A percentile compares a stretch with the other conserved stretches of the same genome.
These are phyloP conservation scores for Lachnellula hyalina DNA, from an alignment of 2,329 filamentous ascomycete species.

Conservation along the genomic window DNA sequence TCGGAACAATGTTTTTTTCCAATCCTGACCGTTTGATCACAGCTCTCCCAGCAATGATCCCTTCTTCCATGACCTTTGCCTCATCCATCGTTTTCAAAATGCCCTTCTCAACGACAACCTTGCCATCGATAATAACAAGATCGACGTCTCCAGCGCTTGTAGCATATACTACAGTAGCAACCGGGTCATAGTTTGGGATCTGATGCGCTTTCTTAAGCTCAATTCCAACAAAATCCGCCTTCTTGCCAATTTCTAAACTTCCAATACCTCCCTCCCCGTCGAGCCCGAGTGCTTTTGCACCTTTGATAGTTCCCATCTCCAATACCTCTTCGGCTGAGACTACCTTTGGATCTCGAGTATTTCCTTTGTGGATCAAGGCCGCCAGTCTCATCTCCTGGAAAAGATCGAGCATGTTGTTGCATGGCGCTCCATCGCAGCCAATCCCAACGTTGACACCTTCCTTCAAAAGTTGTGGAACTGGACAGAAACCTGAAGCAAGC, in stretches of 20 bases:
- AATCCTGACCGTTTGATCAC: conserved; percentile 5
- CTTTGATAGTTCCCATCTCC: conserved; percentile 17
- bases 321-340: conserved; percentile 32
- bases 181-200: conserved; percentile 6
- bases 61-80: conserved; percentile 3
- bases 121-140: conserved; percentile 9
- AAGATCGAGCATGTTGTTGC: conserved; percentile 10
- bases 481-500: conserved; percentile 5
- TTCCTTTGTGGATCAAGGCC: conserved; percentile 8
- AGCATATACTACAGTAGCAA: conserved; percentile 7
- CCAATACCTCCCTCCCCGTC: conserved; percentile 4
- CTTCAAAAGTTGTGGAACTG: conserved; percentile 5
- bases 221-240: conserved; percentile 52
- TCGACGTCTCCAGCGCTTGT: conserved; percentile 4
- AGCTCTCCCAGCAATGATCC: not conserved
- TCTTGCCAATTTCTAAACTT: conserved; percentile 41
- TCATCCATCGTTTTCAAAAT: conserved; percentile 6
- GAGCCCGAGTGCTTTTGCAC: conserved; percentile 10
- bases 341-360: conserved; percentile 1
- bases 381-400: conserved; percentile 12
- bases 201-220: conserved; percentile 33
- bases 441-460: conserved; percentile 5
- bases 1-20: too few relatives aligned
- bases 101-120: conserved; percentile 5
- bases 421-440: conserved; percentile 11